phyloP scores from a whole-genome alignment of 305 asterid species.

The Nicotiana rustica region DNA sequence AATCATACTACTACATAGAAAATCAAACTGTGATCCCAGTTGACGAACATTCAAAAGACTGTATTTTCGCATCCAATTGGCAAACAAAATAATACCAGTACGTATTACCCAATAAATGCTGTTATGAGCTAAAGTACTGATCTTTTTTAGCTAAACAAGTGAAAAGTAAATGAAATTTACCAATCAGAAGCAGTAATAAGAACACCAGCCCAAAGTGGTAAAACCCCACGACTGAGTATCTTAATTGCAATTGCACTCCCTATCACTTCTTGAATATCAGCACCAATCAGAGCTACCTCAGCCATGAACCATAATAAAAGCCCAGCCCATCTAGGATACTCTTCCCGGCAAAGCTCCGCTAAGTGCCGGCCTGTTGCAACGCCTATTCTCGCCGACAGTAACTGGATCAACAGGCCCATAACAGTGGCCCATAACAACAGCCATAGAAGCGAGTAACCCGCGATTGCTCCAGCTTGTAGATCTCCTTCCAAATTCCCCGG shows the following conservation, averaged over 20 bases:
- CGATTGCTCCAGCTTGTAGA: conserved; percentile 95
- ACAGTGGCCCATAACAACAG: conserved; percentile 88
- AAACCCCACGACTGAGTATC: conserved; percentile 79
- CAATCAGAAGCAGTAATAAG: conserved; percentile 89
- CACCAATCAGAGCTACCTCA: conserved; percentile 89
- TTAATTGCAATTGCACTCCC: conserved; percentile 94
- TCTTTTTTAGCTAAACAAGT: not conserved
- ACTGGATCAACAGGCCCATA: conserved; percentile 89
- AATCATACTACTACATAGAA: not conserved
- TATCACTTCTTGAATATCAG: conserved; percentile 95
- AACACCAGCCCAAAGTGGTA: conserved; percentile 90
- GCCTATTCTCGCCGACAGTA: conserved; percentile 81
- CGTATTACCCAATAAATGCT: not conserved
- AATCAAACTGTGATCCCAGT: conserved; percentile 1
- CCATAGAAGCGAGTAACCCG: conserved; percentile 89
- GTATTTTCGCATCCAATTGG: not conserved
- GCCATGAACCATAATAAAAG: conserved; percentile 90
- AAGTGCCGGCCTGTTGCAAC: conserved; percentile 92
- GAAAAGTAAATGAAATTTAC: conserved; percentile 44
- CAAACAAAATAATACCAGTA: not conserved
- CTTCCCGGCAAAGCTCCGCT: conserved; percentile 94
- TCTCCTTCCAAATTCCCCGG: conserved; percentile 97
- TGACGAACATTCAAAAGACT: not conserved
- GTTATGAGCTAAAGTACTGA: not conserved
- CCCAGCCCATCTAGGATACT: conserved; percentile 88